Percentiles rank a stretch among this genome's conserved stretches.
Evolutionary conservation across 176 grass and related monocot genomes (phyloP).

Genomic region (Musa acuminata): DNA sequence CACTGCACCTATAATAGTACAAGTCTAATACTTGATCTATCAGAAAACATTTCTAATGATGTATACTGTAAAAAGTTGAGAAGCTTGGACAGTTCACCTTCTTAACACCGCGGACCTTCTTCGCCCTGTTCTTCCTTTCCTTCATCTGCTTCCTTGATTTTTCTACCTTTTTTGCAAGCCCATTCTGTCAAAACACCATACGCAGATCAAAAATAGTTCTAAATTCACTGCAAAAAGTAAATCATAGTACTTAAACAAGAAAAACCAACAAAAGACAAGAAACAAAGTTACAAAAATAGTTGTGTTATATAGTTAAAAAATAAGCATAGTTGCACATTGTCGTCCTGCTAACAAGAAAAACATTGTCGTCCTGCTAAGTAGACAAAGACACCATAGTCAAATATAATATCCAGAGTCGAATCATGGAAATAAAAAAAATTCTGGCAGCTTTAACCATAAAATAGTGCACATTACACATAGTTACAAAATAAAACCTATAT

Average conservation of each 20-base stretch:
- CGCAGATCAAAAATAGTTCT: neutral
- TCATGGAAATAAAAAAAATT: no score
- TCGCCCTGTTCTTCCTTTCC: conserved; percentile 65
- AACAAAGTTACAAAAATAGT: no score
- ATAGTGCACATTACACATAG: no score
- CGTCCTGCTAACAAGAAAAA: no score
- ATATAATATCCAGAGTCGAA: no score
- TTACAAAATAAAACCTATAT: no score
- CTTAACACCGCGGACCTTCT: conserved; percentile 61
- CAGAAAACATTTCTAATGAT: neutral
- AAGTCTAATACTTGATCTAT: neutral
- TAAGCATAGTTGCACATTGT: no score
- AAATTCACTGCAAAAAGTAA: neutral
- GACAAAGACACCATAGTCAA: no score
- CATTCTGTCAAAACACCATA: conserved; percentile 32
- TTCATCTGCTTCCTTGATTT: conserved; percentile 73
- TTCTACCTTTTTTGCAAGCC: conserved; percentile 57
- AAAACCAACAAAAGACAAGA: neutral
- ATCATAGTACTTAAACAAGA: neutral
- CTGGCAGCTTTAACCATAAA: no score
- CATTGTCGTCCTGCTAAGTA: no score
- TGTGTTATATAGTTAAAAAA: no score
- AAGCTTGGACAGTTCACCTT: conserved; percentile 33
- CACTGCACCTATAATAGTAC: neutral
- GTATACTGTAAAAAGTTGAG: neutral